Evolutionary conservation across 2,329 filamentous ascomycete genomes (phyloP).

Genomic region (Sporothrix luriei): DNA sequence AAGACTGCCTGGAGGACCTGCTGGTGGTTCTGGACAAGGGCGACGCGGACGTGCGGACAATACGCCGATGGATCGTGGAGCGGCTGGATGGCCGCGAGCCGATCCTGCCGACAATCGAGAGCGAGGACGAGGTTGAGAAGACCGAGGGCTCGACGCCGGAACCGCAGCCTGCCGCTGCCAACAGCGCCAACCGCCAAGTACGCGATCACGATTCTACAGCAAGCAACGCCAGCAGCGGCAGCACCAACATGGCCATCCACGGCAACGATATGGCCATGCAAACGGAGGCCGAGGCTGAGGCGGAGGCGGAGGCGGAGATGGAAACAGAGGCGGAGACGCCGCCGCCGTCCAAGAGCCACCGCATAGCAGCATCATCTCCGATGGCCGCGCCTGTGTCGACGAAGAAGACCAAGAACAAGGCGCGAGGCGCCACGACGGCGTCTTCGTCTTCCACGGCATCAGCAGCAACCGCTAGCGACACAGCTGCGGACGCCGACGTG

Average conservation of each 20-base stretch:
- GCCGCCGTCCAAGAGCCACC: constrained; percentile 45
- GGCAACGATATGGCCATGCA: constrained; percentile 21
- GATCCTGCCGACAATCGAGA: constrained; percentile 50
- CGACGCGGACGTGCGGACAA: constrained; percentile 72
- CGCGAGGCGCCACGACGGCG: not conserved
- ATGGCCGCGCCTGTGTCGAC: constrained; percentile 23
- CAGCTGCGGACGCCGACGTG: constrained; percentile 41
- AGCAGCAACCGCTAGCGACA: constrained; percentile 31
- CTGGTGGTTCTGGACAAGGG: constrained; percentile 79
- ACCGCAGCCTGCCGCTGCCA: constrained; percentile 42
- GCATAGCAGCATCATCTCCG: constrained; percentile 37
- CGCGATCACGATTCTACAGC: not conserved
- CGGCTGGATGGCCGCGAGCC: constrained; percentile 65
- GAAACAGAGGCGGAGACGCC: constrained; percentile 42
- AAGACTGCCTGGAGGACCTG: constrained; percentile 90
- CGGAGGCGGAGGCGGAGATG: not conserved
- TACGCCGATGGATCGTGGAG: constrained; percentile 68
- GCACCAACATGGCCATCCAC: not conserved
- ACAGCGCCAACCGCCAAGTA: not conserved
- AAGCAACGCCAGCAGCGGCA: not conserved
- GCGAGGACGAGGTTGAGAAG: constrained; percentile 67
- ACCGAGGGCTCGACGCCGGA: constrained; percentile 63
- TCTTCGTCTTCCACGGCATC: constrained; percentile 33
- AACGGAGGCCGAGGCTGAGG: not conserved
- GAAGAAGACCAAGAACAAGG: not conserved